phyloP scores from a whole-genome alignment of 2,329 filamentous ascomycete genomes.

The Didymella pinodella region DNA sequence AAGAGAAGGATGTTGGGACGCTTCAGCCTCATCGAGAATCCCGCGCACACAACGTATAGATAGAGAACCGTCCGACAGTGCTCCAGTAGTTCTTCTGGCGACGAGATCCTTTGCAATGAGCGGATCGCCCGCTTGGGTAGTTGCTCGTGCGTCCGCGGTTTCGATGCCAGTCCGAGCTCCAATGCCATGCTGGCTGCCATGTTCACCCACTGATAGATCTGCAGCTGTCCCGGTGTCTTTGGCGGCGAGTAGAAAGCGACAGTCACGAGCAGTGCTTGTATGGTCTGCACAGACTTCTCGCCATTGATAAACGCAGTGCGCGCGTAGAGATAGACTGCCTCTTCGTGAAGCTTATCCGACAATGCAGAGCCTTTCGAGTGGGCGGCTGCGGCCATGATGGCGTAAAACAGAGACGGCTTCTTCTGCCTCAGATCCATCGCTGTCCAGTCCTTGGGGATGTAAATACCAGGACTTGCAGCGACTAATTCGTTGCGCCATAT shows the following conservation, averaged over 20 bases:
- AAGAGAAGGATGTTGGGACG: conserved; percentile 46
- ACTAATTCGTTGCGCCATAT: conserved; percentile 45
- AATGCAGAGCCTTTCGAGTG: conserved; percentile 42
- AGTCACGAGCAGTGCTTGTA: conserved; percentile 48
- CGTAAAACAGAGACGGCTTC: conserved; percentile 48
- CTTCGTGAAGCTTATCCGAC: conserved; percentile 46
- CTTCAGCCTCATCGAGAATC: conserved; percentile 46
- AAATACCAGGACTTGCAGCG: conserved; percentile 41
- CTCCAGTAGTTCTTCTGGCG: conserved; percentile 46
- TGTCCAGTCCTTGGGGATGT: conserved; percentile 44
- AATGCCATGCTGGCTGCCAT: conserved; percentile 49
- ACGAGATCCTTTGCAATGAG: conserved; percentile 46
- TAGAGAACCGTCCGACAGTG: conserved; percentile 46
- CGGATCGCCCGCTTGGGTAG: conserved; percentile 46
- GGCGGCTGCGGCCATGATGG: conserved; percentile 49
- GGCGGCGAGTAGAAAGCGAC: conserved; percentile 48
- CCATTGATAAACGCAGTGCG: conserved; percentile 47
- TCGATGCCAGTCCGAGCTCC: conserved; percentile 48
- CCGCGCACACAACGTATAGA: conserved; percentile 45
- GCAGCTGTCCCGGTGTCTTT: conserved; percentile 41
- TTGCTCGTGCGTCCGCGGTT: conserved; percentile 49
- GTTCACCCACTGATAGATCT: conserved; percentile 47
- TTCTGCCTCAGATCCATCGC: conserved; percentile 38
- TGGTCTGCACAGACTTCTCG: conserved; percentile 48
- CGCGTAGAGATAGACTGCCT: conserved; percentile 45